A percentile compares a stretch with the other conserved stretches of the same genome.
phyloP scores from a whole-genome alignment of 2,329 filamentous ascomycete genomes.

The Exophiala phaeomuriformis region DNA sequence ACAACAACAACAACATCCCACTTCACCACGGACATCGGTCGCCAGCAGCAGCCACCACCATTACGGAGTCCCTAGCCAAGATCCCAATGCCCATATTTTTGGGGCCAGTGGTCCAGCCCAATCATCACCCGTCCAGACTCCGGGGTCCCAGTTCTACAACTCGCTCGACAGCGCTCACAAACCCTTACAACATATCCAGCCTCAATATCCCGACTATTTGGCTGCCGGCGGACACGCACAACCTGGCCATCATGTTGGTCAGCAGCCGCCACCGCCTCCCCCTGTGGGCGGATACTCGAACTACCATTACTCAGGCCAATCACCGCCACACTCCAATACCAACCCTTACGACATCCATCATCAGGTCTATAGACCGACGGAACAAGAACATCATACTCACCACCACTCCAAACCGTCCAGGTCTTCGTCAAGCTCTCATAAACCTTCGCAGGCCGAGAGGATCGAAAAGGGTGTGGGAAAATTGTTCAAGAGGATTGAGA shows the following conservation, averaged over 20 bases:
- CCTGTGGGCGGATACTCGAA: slow-evolving; percentile 35
- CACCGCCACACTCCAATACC: slow-evolving; percentile 19
- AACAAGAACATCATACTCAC: slow-evolving; percentile 35
- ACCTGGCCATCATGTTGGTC: too few species aligned
- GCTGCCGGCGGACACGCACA: slow-evolving; percentile 16
- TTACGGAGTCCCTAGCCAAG: slow-evolving; percentile 8
- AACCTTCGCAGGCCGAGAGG: slow-evolving; percentile 31
- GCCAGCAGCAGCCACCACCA: background rate
- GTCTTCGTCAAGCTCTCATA: slow-evolving; percentile 26
- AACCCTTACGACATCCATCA: slow-evolving; percentile 39
- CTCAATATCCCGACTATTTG: slow-evolving; percentile 31
- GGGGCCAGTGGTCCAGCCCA: background rate
- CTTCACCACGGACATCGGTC: slow-evolving; percentile 18
- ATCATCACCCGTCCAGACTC: slow-evolving; percentile 22
- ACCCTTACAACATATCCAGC: slow-evolving; percentile 30
- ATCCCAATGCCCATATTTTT: slow-evolving; percentile 20
- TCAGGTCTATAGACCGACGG: slow-evolving; percentile 42
- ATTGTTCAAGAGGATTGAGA: slow-evolving; percentile 42
- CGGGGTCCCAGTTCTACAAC: slow-evolving; percentile 29
- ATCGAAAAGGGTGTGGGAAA: slow-evolving; percentile 40
- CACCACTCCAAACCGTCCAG: slow-evolving; percentile 29
- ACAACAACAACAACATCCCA: slow-evolving; percentile 1
- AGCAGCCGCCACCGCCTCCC: slow-evolving; percentile 9
- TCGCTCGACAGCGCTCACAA: slow-evolving; percentile 25
- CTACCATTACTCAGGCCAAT: slow-evolving; percentile 35